Evolutionary conservation across 345 rosid genomes (phyloP), one percentile per base, ranked within the genome.

Genomic region (Crucihimalaya himalaica): DNA sequence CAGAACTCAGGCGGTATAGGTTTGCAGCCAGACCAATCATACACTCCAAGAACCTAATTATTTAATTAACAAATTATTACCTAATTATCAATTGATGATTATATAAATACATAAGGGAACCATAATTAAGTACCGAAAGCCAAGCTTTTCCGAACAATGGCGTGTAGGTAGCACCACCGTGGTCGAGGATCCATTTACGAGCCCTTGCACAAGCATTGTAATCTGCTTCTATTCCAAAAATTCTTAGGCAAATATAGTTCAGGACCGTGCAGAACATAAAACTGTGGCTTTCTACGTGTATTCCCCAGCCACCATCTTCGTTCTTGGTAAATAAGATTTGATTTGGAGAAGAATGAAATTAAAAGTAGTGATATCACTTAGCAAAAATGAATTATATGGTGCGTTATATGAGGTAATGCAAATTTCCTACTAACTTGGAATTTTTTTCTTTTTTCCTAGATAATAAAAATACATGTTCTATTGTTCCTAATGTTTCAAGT

Each of bases 231-330:
- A 79, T 89, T 23, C 95, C 96, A 21, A 92, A 86, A 71, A 92
- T 81, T 73, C 98, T 77, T 52, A 92, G 47, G 8, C 85, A 75
- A 1, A 86, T 81, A 66, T 88, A 92, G 73, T 59, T 88, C 70
- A 92, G 54, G 8, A 80, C 87, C 28, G 92, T 75, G 15, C 91
- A 83, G 76, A 90, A 83, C 96, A 92, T 92, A 28, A 79, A 82
- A 81, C 96, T 92, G 2, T 76, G 89, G 32, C 95, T 87, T 74
- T 92, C 96, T 64, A 90, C 78, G 78, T 90, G 93, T 70, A 90
- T 66, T 56, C 98, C 98, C 98, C 98, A 90, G 0, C 96, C 96
- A 28, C 96, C 98, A 78, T 91, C 89, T 63, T 68, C 73, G 66
- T 88, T 90, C 97, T 90, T n/a, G n/a, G n/a, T n/a, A n/a, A n/a